These are phyloP conservation scores for Epichloe uncinata DNA, from an alignment of 2,329 filamentous ascomycete species.

Conservation along the genomic window DNA sequence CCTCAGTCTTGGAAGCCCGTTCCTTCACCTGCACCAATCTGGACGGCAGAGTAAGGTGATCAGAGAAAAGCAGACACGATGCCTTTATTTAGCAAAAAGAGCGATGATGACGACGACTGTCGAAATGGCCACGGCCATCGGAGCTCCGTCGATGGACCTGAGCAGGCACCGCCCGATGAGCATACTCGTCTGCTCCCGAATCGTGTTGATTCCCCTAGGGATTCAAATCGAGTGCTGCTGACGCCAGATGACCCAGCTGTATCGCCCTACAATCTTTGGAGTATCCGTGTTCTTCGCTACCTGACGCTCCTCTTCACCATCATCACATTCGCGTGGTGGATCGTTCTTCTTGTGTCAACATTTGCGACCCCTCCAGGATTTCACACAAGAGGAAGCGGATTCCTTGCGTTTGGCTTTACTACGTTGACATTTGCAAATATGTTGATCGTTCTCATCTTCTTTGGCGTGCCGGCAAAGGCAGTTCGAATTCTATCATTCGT, in stretches of 20 bases:
- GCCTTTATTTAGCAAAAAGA: constrained; percentile 21
- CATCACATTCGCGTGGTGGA: constrained; percentile 83
- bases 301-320: constrained; percentile 64
- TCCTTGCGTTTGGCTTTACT: constrained; percentile 76
- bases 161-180: constrained; percentile 29
- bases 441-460: constrained; percentile 70
- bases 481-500: constrained; percentile 61
- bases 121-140: constrained; percentile 7
- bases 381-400: constrained; percentile 78
- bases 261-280: constrained; percentile 91
- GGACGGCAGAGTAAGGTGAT: neutral
- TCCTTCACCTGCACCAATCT: neutral
- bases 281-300: constrained; percentile 66
- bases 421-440: constrained; percentile 66
- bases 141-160: constrained; percentile 12
- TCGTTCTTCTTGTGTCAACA: constrained; percentile 70
- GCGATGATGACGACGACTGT: constrained; percentile 12
- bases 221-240: constrained; percentile 28
- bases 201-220: constrained; percentile 39
- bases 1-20: neutral
- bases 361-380: constrained; percentile 86
- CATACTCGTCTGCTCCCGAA: constrained; percentile 57
- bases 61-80: constrained; percentile 10
- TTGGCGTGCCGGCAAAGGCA: constrained; percentile 66
- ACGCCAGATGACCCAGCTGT: constrained; percentile 38